These are phyloP conservation scores for Candida sojae DNA, from an alignment of 1,139 yeast genomes.

Conservation along the genomic window DNA sequence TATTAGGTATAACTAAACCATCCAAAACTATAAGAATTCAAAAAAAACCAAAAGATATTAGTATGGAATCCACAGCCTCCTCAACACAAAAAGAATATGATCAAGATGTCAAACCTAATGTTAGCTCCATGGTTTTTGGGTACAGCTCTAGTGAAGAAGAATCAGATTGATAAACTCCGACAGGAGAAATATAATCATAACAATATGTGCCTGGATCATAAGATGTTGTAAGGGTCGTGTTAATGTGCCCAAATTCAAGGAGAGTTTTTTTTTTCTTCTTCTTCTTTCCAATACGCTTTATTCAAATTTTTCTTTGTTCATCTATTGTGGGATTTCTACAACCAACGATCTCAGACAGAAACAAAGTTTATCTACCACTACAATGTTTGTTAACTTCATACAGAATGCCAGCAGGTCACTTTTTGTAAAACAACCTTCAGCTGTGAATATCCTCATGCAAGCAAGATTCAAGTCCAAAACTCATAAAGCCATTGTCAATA, in stretches of 20 bases:
- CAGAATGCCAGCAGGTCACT: slow-evolving; percentile 17
- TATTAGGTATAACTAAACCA: background rate
- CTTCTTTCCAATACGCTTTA: background rate
- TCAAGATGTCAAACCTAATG: background rate
- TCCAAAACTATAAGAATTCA: background rate
- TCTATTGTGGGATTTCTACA: background rate
- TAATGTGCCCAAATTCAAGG: background rate
- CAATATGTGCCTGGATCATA: too few relatives aligned
- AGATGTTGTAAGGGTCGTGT: slow-evolving; percentile 2
- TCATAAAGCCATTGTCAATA: slow-evolving; percentile 76
- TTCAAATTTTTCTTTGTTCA: slow-evolving; percentile 9
- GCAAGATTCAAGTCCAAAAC: slow-evolving; percentile 60
- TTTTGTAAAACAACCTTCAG: slow-evolving; percentile 22
- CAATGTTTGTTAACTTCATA: slow-evolving; percentile 17
- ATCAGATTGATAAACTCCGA: background rate
- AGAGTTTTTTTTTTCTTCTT: slow-evolving; percentile 1
- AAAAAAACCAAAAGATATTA: background rate
- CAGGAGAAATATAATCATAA: background rate
- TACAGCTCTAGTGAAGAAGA: slow-evolving; percentile 1
- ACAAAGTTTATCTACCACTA: background rate
- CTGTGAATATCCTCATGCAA: slow-evolving; percentile 29
- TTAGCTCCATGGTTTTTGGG: background rate
- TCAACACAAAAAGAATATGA: background rate
- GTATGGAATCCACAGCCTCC: background rate
- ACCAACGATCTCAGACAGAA: background rate